These are phyloP conservation scores for Mortierella sp. DNA, from an alignment of 371 early-diverging fungal species.

Conservation along the genomic window DNA sequence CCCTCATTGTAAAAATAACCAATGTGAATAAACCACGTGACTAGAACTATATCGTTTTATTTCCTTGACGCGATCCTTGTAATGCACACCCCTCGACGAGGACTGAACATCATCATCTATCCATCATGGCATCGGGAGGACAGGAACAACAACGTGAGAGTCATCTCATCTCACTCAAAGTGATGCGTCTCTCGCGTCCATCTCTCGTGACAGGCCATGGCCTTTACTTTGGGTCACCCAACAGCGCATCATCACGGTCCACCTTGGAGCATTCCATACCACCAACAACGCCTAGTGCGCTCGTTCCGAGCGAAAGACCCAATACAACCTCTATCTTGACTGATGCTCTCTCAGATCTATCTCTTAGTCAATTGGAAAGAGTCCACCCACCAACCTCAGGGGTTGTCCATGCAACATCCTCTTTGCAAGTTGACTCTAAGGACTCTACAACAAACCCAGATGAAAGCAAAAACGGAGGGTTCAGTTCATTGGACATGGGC, in stretches of 20 bases:
- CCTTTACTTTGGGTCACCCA: constrained; percentile 59
- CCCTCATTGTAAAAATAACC: constrained; percentile 12
- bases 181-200: constrained; percentile 92
- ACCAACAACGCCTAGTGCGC: constrained; percentile 6
- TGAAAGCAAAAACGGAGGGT: constrained; percentile 15
- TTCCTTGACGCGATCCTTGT: not conserved
- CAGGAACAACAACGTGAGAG: constrained; percentile 58
- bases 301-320: constrained; percentile 56
- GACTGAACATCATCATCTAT: constrained; percentile 6
- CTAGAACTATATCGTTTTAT: not conserved
- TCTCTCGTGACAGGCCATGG: constrained; percentile 71
- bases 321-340: constrained; percentile 52
- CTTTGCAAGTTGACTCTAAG: not conserved
- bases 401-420: constrained; percentile 3
- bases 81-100: not conserved
- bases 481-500: constrained; percentile 58
- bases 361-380: constrained; percentile 49
- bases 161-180: constrained; percentile 88
- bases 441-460: not conserved
- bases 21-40: constrained; percentile 4
- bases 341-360: constrained; percentile 44
- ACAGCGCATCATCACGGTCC: constrained; percentile 5
- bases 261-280: constrained; percentile 12
- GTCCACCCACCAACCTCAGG: constrained; percentile 42
- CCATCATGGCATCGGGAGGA: constrained; percentile 40